phyloP scores from a whole-genome alignment of 2,329 filamentous ascomycete genomes.

The Botrytis aclada region DNA sequence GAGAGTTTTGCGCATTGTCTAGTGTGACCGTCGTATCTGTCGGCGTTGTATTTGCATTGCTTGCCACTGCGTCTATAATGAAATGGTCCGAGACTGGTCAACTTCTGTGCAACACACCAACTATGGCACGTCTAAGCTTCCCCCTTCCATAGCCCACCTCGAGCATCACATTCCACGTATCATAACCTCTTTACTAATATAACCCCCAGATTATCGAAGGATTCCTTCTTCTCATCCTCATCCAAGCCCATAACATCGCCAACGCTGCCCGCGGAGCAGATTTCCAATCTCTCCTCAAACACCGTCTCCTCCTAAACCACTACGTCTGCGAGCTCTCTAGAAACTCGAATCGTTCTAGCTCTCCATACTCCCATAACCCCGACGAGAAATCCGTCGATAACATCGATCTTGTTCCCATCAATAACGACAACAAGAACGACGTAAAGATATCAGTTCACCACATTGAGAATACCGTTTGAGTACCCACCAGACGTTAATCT shows the following conservation, averaged over 20 bases:
- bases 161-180: not conserved
- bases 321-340: not conserved
- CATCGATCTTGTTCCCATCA: not conserved
- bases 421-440: not conserved
- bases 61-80: constrained; percentile 36
- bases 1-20: not conserved
- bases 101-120: constrained; percentile 5
- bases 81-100: constrained; percentile 38
- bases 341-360: not conserved
- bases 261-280: not conserved
- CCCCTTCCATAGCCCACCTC: constrained; percentile 21
- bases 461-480: not conserved
- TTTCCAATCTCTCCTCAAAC: not conserved
- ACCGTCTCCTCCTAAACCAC: not conserved
- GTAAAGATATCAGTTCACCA: not conserved
- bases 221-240: not conserved
- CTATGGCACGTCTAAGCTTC: constrained; percentile 34
- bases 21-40: not conserved
- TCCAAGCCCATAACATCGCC: not conserved
- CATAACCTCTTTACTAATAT: not conserved
- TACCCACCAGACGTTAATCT: not conserved
- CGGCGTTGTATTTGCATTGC: constrained; percentile 29
- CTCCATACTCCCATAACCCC: not conserved
- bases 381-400: not conserved
- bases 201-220: not conserved